Conservation (phyloP, 139 green algal genomes). For the Astrephomene gubernaculifera region DNA sequence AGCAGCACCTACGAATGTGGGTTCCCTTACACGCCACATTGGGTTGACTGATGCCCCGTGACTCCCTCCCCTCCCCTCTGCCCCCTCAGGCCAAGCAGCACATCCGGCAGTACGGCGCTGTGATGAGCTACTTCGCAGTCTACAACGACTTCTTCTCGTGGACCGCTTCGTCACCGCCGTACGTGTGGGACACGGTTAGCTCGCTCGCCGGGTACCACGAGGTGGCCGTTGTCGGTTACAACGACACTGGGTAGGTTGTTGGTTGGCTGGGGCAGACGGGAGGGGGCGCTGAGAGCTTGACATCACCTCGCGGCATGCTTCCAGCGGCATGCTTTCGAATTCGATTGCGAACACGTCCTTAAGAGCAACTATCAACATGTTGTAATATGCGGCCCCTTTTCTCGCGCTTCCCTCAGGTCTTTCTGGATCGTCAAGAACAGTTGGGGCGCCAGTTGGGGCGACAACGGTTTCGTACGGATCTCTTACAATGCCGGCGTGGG, state of each 20-base stretch:
- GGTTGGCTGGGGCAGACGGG: not conserved
- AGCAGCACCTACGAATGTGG: not conserved
- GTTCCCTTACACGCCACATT: not conserved
- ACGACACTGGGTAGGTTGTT: conserved; percentile 8
- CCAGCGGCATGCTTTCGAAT: not conserved
- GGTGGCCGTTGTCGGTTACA: conserved; percentile 7
- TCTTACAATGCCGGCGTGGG: not conserved
- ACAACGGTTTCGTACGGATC: conserved; percentile 83
- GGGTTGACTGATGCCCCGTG: not conserved
- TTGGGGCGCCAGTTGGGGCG: conserved; percentile 91
- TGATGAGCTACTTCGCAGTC: conserved; percentile 56
- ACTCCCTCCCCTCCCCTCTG: not conserved
- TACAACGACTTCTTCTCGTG: conserved; percentile 78
- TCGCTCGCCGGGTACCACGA: conserved; percentile 28
- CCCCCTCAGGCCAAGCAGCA: conserved; percentile 18
- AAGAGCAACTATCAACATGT: no score
- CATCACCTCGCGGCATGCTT: not conserved
- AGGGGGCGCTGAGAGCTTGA: not conserved
- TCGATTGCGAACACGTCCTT: not conserved
- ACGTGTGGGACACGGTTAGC: not conserved
- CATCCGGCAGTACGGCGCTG: not conserved
- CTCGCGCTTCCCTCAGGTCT: conserved; percentile 31
- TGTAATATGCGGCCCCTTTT: not conserved
- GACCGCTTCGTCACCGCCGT: conserved; percentile 84
- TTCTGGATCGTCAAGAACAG: conserved; percentile 98